These are phyloP conservation scores for Sphagnum tenellum DNA, from an alignment of 225 moss, liverwort and hornwort genomes.

Conservation along the genomic window DNA sequence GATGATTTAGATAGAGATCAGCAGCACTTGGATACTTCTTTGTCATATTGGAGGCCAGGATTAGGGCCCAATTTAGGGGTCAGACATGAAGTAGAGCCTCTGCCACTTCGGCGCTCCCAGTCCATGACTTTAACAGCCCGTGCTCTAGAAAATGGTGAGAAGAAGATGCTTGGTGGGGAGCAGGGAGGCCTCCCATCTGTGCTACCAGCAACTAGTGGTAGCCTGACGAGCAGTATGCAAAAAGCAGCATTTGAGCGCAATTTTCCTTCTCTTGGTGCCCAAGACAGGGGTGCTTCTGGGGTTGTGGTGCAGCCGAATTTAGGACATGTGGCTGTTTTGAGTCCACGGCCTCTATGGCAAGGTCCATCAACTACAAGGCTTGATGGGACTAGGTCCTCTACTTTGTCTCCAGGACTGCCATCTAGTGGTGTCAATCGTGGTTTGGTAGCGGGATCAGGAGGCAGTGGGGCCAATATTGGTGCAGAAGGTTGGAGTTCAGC, in stretches of 20 bases:
- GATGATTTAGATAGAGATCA: slow-evolving; percentile 86
- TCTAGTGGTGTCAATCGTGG: slow-evolving; percentile 27
- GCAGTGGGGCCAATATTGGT: slow-evolving; percentile 31
- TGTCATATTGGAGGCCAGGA: slow-evolving; percentile 67
- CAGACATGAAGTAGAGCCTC: slow-evolving; percentile 61
- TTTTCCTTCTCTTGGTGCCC: slow-evolving; percentile 95
- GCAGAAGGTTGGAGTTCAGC: slow-evolving; percentile 89
- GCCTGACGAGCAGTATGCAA: slow-evolving; percentile 94
- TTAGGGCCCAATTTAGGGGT: slow-evolving; percentile 36
- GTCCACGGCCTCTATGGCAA: slow-evolving; percentile 94
- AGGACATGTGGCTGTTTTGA: slow-evolving; percentile 61
- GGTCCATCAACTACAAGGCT: slow-evolving; percentile 70
- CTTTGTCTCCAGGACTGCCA: slow-evolving; percentile 52
- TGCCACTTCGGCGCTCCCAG: slow-evolving; percentile 69
- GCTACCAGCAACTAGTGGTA: slow-evolving; percentile 72
- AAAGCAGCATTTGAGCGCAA: slow-evolving; percentile 95
- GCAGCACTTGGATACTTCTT: slow-evolving; percentile 34
- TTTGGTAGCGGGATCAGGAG: slow-evolving; percentile 35
- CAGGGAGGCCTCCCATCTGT: slow-evolving; percentile 64
- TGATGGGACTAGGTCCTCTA: slow-evolving; percentile 66
- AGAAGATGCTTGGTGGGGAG: slow-evolving; percentile 51
- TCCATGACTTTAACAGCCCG: slow-evolving; percentile 81
- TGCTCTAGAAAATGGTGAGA: slow-evolving; percentile 86
- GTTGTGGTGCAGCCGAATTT: slow-evolving; percentile 63
- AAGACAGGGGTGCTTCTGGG: slow-evolving; percentile 66